Evolutionary conservation across 495 filamentous ascomycete species (phyloP), one percentile per base, ranked within the genome.

Genomic region (Articulospora tetracladia): DNA sequence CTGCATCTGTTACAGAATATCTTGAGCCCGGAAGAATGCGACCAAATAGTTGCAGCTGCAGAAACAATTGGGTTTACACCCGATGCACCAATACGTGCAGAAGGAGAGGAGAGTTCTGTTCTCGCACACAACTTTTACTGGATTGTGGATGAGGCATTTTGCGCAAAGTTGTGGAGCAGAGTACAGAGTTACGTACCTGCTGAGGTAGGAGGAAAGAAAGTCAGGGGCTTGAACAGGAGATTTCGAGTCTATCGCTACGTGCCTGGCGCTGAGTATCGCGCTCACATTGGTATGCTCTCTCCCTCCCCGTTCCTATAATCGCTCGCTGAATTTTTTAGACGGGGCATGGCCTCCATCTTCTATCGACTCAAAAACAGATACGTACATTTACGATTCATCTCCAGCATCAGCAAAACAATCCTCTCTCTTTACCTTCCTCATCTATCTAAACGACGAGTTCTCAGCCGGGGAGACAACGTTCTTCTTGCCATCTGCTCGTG

Each of bases 111-210:
- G 32, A 67, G 66, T 39, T 76, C 73, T 61, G 68, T 79, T 44
- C 66, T 80, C 0, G 77, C 77, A 1, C 77, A 80, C 63, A 80
- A 80, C 60, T 77, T 80, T 52, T 80, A 80, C 68, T 80, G 77
- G 76, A 68, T 80, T 25, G 69, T 77, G 24, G 77, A 80, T 56
- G 49, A 64, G 17, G 55, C 62, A 0, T 79, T 80, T 58, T 66
- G 71, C 58, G 65, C 74, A 23, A 72, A 58, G 17, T 69, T 80
- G 6, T 80, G 77, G 76, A 57, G 59, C 8, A 70, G 77, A 15
- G 71, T 80, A 7, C 32, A 70, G 8, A 62, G 64, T 11, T 73
- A 73, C 32, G 69, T 79, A 1, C 77, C 77, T 0, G 36, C 64
- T 3, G 53, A 52, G 0, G 60, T 77, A 13, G 66, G 68, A 11